Percentiles rank a stretch among this genome's conserved stretches.
phyloP scores from a whole-genome alignment of 2,329 filamentous ascomycete genomes.

The Aspergillus melleus region DNA sequence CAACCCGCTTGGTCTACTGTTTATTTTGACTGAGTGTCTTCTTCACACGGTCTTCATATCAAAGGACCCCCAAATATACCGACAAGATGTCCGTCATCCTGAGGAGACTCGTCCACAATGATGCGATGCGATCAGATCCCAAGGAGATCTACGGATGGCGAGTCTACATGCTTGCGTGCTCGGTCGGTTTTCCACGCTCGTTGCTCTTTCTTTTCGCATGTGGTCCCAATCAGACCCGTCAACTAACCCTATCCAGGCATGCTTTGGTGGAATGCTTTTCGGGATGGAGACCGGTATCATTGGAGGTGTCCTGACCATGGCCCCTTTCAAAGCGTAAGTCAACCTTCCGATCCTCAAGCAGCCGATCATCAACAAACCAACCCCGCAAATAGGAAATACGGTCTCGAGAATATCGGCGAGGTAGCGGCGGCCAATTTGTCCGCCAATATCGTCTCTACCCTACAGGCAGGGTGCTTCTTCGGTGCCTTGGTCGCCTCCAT shows the following conservation, averaged over 20 bases:
- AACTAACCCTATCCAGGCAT: slow-evolving; percentile 43
- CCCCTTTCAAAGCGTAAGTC: slow-evolving; percentile 55
- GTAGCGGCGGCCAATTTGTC: slow-evolving; percentile 55
- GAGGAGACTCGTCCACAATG: slow-evolving; percentile 63
- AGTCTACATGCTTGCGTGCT: slow-evolving; percentile 63
- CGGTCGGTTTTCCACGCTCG: slow-evolving; percentile 51
- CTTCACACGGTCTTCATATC: neutral
- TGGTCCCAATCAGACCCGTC: neutral
- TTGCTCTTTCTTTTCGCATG: slow-evolving; percentile 2
- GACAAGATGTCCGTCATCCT: slow-evolving; percentile 49
- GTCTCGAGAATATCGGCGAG: slow-evolving; percentile 44
- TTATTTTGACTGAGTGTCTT: neutral
- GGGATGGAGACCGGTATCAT: slow-evolving; percentile 68
- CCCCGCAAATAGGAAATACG: slow-evolving; percentile 50
- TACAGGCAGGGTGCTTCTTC: slow-evolving; percentile 68
- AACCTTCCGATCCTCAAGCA: neutral
- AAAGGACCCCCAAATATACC: neutral
- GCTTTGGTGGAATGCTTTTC: slow-evolving; percentile 69
- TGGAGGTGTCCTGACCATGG: slow-evolving; percentile 64
- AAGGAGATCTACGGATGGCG: slow-evolving; percentile 70
- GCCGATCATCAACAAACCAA: neutral
- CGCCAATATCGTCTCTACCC: slow-evolving; percentile 69
- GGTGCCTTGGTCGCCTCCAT: slow-evolving; percentile 56
- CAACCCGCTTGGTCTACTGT: neutral
- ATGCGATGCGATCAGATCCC: slow-evolving; percentile 69